Conservation (phyloP, 2,329 filamentous ascomycete genomes). For the Sporothrix luriei region DNA sequence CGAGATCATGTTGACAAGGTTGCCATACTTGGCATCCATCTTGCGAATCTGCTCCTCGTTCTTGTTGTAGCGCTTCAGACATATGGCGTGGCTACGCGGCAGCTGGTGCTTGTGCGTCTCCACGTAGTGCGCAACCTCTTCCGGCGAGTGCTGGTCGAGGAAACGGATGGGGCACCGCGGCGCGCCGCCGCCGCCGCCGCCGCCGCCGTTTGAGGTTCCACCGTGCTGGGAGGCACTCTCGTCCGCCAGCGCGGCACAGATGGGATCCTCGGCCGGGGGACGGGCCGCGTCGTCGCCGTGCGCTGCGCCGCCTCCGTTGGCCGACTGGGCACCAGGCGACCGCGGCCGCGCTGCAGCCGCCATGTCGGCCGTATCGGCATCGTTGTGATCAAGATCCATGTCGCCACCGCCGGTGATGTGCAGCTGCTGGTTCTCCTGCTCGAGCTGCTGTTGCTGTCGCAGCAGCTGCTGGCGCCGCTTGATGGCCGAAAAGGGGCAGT, state of each 20-base stretch:
- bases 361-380: slow-evolving; percentile 35
- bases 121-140: slow-evolving; percentile 91
- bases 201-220: slow-evolving; percentile 53
- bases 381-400: slow-evolving; percentile 15
- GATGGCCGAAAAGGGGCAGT: slow-evolving; percentile 73
- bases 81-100: slow-evolving; percentile 89
- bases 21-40: slow-evolving; percentile 92
- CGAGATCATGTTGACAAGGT: slow-evolving; percentile 90
- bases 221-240: slow-evolving; percentile 58
- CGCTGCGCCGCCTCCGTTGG: slow-evolving; percentile 4
- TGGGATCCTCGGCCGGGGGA: slow-evolving; percentile 57
- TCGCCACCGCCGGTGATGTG: slow-evolving; percentile 8
- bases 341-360: slow-evolving; percentile 38
- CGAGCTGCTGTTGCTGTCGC: slow-evolving; percentile 33
- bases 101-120: slow-evolving; percentile 95
- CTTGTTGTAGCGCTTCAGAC: slow-evolving; percentile 84
- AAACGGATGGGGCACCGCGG: slow-evolving; percentile 84
- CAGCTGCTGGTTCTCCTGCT: slow-evolving; percentile 30
- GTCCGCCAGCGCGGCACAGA: slow-evolving; percentile 65
- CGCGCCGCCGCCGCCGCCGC: slow-evolving; percentile 54
- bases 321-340: slow-evolving; percentile 13
- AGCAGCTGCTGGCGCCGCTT: slow-evolving; percentile 39
- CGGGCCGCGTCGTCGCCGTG: slow-evolving; percentile 43
- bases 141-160: slow-evolving; percentile 86
- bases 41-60: slow-evolving; percentile 83